Base-by-base conservation (phyloP, 768 basidiomycete species). In the Tephrocybe rancida region DNA sequence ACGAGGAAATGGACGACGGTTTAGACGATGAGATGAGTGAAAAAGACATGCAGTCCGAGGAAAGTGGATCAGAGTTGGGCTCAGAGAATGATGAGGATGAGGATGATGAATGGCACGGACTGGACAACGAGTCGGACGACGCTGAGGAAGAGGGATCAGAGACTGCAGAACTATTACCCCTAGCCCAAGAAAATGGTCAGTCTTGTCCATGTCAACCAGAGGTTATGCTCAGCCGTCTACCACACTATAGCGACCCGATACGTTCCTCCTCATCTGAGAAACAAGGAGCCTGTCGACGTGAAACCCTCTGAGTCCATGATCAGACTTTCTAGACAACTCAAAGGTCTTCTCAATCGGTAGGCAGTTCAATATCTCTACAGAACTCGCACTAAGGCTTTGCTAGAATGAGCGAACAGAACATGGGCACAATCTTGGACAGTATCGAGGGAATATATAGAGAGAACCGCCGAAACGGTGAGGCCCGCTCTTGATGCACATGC, bases 401-500 rank as follows among this genome's bases (percentile, higher is more conserved):
- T 58, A 95, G 94, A 58, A 80, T 96, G 85, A 92, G 88, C 59
- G 95, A 98, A 69, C 89, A 88, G 65, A 97, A 95, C 57, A 87
- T 96, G 51, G 75, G 80, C 2, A 78, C 81, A 0, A 90, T 96
- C 24, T 62, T 95, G 16, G 82, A 82, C 38, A 80, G 82, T 34
- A 73, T 95, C 13, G 93, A 95, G 63, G 84, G 81, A 3, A 65
- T 91, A 10, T 96, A 95, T 65, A 79, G 90, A 48, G 82, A 83
- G 24, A 72, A 93, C 68, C 75, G 86, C 38, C 80, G 95, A 50
- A 84, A 96, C 67, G 91, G 94, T 92, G 48, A 37, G 6, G 14
- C 75, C 50, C 48, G 14, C n/a, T 27, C 22, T n/a, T 38, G 0
- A 38, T 44, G 25, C 5, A 43, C 16, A 13, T 38, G 19, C 24